phyloP scores from a whole-genome alignment of 441 rosid genomes.

The Metrosideros polymorpha region DNA sequence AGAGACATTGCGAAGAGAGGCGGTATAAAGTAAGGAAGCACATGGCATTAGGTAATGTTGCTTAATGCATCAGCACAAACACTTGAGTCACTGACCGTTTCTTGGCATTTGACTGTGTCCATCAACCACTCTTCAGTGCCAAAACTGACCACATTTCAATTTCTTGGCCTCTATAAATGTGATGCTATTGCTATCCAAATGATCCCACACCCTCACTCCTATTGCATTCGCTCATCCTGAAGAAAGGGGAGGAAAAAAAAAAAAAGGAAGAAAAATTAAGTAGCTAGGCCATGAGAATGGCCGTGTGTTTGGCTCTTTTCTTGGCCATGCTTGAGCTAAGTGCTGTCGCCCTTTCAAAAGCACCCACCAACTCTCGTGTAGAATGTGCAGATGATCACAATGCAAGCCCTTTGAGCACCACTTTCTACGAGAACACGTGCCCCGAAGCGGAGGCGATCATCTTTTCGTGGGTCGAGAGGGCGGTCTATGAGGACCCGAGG shows the following conservation, averaged over 20 bases:
- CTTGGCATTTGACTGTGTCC: conserved; percentile 9
- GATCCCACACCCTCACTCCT: not conserved
- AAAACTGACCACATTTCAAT: not conserved
- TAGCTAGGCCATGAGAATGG: not conserved
- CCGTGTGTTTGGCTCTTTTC: not conserved
- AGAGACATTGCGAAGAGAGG: not conserved
- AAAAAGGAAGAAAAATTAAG: not conserved
- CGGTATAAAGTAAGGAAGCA: conserved; percentile 1
- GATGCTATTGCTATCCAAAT: not conserved
- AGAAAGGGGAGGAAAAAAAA: not conserved
- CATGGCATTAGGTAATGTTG: conserved; percentile 21
- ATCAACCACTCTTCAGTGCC: conserved; percentile 11
- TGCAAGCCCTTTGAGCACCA: conserved; percentile 31
- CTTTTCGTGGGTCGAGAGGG: conserved; percentile 45
- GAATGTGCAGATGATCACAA: conserved; percentile 42
- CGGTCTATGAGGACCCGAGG: conserved; percentile 55
- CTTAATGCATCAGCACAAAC: not conserved
- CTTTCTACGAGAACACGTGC: conserved; percentile 36
- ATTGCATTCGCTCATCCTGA: not conserved
- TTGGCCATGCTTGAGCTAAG: not conserved
- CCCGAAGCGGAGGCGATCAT: conserved; percentile 63
- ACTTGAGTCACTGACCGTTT: conserved; percentile 13
- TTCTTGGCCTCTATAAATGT: not conserved
- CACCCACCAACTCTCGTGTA: conserved; percentile 15
- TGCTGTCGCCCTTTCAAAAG: conserved; percentile 4